A percentile compares a stretch with the other conserved stretches of the same genome.
phyloP scores from a whole-genome alignment of 345 rosid species.

The Salix viminalis region DNA sequence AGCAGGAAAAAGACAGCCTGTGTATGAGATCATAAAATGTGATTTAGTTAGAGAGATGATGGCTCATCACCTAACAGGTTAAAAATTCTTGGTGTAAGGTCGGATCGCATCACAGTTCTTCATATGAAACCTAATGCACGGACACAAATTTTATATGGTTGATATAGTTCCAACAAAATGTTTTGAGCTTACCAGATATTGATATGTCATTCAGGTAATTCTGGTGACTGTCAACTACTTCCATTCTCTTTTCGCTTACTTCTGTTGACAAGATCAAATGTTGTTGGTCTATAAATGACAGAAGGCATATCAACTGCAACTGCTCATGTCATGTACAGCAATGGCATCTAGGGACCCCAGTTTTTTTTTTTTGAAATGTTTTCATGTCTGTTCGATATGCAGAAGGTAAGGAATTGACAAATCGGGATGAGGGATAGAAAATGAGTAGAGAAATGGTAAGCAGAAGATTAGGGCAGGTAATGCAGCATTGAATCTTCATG shows the following conservation, averaged over 20 bases:
- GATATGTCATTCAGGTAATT: constrained; percentile 11
- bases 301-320: neutral
- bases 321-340: neutral
- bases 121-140: constrained; percentile 7
- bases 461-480: neutral
- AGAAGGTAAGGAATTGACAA: neutral
- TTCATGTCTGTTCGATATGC: neutral
- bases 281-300: constrained; percentile 2
- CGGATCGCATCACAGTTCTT: neutral
- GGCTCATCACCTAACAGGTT: neutral
- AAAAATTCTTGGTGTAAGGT: neutral
- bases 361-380: neutral
- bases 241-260: neutral
- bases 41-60: constrained; percentile 2
- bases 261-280: neutral
- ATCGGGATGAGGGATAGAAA: neutral
- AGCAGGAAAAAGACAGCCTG: neutral
- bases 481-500: neutral
- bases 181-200: neutral
- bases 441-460: neutral
- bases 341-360: neutral
- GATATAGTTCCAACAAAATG: neutral
- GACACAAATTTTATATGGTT: neutral
- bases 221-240: constrained; percentile 12
- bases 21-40: neutral